A percentile compares a stretch with the other conserved stretches of the same genome.
phyloP scores from a whole-genome alignment of 208 protist species.

The Leishmania amazonensis region DNA sequence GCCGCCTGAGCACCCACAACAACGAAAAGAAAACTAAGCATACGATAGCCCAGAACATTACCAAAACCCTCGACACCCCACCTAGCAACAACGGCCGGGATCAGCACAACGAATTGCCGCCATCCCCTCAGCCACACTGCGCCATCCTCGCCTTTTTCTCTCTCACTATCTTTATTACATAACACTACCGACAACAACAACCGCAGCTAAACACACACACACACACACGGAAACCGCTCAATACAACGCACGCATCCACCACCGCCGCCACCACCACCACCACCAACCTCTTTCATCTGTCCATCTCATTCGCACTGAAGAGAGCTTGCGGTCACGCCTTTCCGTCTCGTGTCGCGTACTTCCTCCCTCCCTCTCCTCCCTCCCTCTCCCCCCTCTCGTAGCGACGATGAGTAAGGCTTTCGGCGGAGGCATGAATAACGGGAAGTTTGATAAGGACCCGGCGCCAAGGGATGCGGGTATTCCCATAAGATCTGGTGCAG shows the following conservation, averaged over 20 bases:
- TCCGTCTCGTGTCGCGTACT: neutral
- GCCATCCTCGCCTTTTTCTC: neutral
- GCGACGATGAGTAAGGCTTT: neutral
- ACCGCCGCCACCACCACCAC: too few species aligned
- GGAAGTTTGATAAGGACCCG: slow-evolving; percentile 5
- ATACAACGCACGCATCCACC: neutral
- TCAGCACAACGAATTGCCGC: neutral
- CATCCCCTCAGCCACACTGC: neutral
- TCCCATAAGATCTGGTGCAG: neutral
- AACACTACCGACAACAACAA: neutral
- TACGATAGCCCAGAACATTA: neutral
- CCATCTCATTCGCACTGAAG: too few species aligned
- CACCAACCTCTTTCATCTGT: too few species aligned
- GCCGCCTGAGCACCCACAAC: neutral
- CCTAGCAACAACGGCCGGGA: neutral
- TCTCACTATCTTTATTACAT: neutral
- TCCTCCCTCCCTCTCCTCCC: neutral
- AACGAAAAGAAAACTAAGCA: neutral
- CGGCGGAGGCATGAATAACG: neutral
- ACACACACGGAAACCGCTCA: neutral
- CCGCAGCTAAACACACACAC: too few species aligned
- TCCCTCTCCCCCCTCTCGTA: neutral
- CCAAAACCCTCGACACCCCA: neutral
- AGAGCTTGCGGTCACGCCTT: neutral
- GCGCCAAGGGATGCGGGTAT: slow-evolving; percentile 14